Base-by-base conservation (phyloP, 2,329 filamentous ascomycete species). In the Cercospora sp. region DNA sequence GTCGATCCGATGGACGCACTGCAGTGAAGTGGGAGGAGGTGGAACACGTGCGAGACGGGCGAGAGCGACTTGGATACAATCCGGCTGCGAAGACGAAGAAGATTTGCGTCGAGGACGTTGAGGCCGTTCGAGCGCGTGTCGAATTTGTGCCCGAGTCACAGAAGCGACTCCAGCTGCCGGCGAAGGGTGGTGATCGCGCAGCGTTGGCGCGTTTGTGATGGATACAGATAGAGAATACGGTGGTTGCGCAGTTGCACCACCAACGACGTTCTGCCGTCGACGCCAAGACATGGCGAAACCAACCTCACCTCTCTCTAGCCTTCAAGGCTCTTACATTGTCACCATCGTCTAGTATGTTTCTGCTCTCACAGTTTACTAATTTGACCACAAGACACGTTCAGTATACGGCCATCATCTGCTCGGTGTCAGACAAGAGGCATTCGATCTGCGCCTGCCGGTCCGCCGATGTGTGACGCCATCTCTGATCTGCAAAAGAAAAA, bases 11-110 rank as follows among this genome's bases (percentile, higher is more conserved):
- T 40, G 71, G 68, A 30, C 65, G 68, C 51, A 36, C 68, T 10
- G 73, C 73, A 6, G 66, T 71, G 31, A 51, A 64, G 3, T 73
- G 71, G 67, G 60, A 65, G 42, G 71, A 74, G 18, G 68, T 75
- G 1, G 48, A 71, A 66, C 48, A 75, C 51, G 61, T 74, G 31
- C 65, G 73, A 33, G 74, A 76, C 60, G 74, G 74, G 5, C 57
- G 73, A 57, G 73, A 76, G 42, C 63, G 74, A 31, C 66, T 76
- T 53, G 73, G 72, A 18, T 72, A 76, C 64, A 76, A 76, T 64
- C 73, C 73, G 18, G 64, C 68, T 26, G 68, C 61, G 16, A 55
- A 71, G 61, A 68, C 60, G 36, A 69, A 65, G 55, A 68, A 71
- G 3, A 71, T 75, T 30, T 69, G 67, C 5, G 62, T 33, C 16